Evolutionary conservation across 2,329 filamentous ascomycete species (phyloP).

Genomic region (Epichloe gansuensis): DNA sequence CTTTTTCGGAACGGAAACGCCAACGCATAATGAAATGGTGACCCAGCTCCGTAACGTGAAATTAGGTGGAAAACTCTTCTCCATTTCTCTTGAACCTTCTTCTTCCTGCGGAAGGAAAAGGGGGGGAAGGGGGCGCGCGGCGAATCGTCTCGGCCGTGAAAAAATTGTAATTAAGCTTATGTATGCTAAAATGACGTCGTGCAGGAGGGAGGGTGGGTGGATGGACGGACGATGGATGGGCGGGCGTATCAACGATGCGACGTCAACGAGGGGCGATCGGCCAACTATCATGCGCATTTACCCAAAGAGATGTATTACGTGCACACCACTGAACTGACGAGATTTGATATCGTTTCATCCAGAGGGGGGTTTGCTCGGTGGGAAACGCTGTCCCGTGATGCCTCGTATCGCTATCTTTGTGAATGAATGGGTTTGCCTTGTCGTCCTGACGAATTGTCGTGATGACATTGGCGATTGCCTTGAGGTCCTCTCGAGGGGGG

Average conservation of each 20-base stretch:
- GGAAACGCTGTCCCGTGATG: too few species aligned
- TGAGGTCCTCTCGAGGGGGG: too few species aligned
- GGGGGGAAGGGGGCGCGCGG: neutral
- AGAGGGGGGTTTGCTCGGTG: slow-evolving; percentile 20
- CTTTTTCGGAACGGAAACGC: too few species aligned
- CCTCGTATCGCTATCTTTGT: too few species aligned
- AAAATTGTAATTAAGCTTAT: neutral
- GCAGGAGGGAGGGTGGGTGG: neutral
- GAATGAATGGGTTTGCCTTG: too few species aligned
- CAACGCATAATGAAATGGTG: too few species aligned
- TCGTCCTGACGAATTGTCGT: too few species aligned
- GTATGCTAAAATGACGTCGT: neutral
- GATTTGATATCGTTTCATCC: neutral
- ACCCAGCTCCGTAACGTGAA: too few species aligned
- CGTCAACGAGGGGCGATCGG: neutral
- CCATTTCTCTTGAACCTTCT: neutral
- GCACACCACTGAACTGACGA: too few species aligned
- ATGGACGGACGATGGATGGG: too few species aligned
- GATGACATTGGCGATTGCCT: too few species aligned
- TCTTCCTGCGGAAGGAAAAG: neutral
- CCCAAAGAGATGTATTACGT: neutral
- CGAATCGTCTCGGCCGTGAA: neutral
- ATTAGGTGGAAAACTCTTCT: too few species aligned
- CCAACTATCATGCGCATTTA: neutral
- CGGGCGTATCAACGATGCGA: neutral